Evolutionary conservation across 2,329 filamentous ascomycete species (phyloP).

Genomic region (Botrytis elliptica): DNA sequence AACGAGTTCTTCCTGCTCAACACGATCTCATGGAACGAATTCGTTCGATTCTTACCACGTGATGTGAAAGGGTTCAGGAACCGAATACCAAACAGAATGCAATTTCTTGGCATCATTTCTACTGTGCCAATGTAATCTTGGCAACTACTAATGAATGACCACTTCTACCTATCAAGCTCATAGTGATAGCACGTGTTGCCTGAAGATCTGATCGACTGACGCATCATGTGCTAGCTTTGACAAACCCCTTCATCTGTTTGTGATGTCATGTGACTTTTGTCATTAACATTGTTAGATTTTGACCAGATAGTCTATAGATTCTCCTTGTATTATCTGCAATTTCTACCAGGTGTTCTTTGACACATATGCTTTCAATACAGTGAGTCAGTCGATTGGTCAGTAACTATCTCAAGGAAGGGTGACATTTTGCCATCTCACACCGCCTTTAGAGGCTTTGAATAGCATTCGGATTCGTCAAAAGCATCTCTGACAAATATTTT

Average conservation of each 20-base stretch:
- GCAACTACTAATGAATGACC: neutral
- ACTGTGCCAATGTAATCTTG: neutral
- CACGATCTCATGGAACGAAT: too few relatives aligned
- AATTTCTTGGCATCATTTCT: neutral
- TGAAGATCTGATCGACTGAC: neutral
- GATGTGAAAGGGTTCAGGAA: neutral
- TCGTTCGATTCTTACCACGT: neutral
- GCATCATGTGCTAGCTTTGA: neutral
- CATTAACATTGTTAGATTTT: neutral
- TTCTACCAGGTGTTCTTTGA: neutral
- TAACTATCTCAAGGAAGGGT: neutral
- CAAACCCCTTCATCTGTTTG: neutral
- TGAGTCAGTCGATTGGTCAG: neutral
- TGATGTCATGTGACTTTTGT: neutral
- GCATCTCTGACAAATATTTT: neutral
- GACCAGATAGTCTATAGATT: neutral
- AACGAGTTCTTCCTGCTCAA: neutral
- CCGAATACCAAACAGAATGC: neutral
- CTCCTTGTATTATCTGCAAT: neutral
- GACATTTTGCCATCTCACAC: neutral
- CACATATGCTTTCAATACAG: neutral
- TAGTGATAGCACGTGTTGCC: neutral
- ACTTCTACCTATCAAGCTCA: neutral
- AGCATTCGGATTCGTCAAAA: neutral
- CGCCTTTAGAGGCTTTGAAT: neutral